Percentiles rank a stretch among this genome's conserved stretches.
Evolutionary conservation across 768 basidiomycete species (phyloP).

Genomic region (Termitomyces sp.): DNA sequence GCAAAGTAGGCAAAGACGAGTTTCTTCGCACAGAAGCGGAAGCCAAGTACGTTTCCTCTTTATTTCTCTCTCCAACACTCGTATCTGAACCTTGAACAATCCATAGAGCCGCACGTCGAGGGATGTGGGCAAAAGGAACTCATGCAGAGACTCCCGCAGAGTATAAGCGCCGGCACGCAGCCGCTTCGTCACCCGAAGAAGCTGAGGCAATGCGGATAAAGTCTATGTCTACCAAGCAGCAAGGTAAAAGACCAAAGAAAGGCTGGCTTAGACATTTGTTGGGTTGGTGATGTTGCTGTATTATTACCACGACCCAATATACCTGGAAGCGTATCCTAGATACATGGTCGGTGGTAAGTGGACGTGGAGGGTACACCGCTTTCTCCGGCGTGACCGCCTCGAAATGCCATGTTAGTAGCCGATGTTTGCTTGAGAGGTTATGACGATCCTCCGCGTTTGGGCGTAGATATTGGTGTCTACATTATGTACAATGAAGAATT

Average conservation of each 20-base stretch:
- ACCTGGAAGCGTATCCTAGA: background rate
- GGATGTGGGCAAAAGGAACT: constrained; percentile 69
- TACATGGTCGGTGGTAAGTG: background rate
- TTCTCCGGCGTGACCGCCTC: background rate
- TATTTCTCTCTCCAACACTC: background rate
- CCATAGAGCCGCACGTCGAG: constrained; percentile 55
- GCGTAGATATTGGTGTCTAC: no score
- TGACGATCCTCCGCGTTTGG: background rate
- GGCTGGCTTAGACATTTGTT: constrained; percentile 16
- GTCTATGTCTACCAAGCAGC: background rate
- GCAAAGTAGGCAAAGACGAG: constrained; percentile 58
- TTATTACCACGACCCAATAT: background rate
- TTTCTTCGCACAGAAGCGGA: constrained; percentile 60
- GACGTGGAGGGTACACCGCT: background rate
- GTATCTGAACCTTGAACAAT: background rate
- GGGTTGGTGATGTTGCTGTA: constrained; percentile 2
- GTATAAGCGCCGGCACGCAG: constrained; percentile 70
- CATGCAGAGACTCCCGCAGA: constrained; percentile 68
- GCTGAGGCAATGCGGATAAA: constrained; percentile 12
- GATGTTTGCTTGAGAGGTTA: background rate
- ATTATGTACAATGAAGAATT: no score
- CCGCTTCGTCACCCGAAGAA: constrained; percentile 17
- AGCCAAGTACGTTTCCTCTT: constrained; percentile 53
- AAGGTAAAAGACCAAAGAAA: background rate
- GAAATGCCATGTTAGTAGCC: no score